Base-by-base conservation (phyloP, 2,329 filamentous ascomycete genomes). In the Hypoxylon sp. region DNA sequence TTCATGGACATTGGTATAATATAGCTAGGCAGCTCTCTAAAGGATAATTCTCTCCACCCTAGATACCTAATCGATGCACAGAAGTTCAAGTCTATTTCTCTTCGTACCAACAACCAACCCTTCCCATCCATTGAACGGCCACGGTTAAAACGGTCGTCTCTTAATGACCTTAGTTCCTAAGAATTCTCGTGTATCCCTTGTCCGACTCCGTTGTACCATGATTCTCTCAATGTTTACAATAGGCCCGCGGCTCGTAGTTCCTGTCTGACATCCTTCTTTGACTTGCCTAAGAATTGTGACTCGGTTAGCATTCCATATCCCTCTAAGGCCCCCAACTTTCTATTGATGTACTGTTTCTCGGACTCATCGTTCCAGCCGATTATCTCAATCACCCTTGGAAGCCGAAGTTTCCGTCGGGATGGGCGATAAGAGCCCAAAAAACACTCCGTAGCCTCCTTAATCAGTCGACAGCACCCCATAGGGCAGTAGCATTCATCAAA, bases 401-500 rank as follows among this genome's bases (percentile, higher is more conserved):
- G 26, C 2, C 13, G 11, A 10, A 4, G 2, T 13, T 29, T 9
- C 26, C 5, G 31, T 37, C 14, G 35, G 13, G 13, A 14, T 3
- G 11, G 2, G 3, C 9, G 9, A 35, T 35, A 11, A 3, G 3
- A 3, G 13, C 13, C 10, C 4, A 14, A 14, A n/a, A 59, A 11
- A 22, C n/a, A 3, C 4, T 22, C 14, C 24, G 48, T 1, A 6
- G 33, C 48, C 2, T 10, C 6, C 5, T 19, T 14, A 5, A 59
- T 39, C 11, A 67, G 5, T 10, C 64, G 22, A 35, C 64, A 63
- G 29, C 59, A 67, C 6, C 64, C 59, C n/a, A 54, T 44, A 2
- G 59, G 37, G 42, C 64, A 67, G 11, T 59, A 50, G 50, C 59
- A 59, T 9, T 59, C 48, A 17, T 58, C 47, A 10, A 67, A 51